Percentiles rank a stretch among this genome's conserved stretches.
Evolutionary conservation across 192 early-diverging fungal species (phyloP).

Genomic region (Coemansia aciculifera): DNA sequence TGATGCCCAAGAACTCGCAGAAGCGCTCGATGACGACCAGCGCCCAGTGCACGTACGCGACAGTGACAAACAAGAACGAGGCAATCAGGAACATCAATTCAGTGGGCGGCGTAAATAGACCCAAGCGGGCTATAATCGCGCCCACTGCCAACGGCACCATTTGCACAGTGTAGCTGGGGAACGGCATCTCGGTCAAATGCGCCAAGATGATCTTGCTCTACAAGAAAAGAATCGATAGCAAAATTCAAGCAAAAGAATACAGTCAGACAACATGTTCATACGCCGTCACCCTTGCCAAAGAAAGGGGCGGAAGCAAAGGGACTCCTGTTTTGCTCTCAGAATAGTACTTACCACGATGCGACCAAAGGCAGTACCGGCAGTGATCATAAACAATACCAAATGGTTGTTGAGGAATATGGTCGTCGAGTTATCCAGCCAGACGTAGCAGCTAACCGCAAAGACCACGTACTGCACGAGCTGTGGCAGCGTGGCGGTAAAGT

Average conservation of each 20-base stretch:
- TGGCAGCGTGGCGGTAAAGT: constrained; percentile 61
- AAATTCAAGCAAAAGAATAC: neutral
- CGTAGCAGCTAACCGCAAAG: constrained; percentile 62
- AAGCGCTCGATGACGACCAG: constrained; percentile 83
- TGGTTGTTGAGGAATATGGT: constrained; percentile 69
- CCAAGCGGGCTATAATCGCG: constrained; percentile 65
- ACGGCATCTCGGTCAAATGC: constrained; percentile 79
- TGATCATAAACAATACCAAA: constrained; percentile 72
- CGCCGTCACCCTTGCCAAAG: neutral
- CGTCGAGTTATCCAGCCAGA: constrained; percentile 74
- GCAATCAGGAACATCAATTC: constrained; percentile 71
- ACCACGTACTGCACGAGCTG: constrained; percentile 66
- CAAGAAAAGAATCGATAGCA: constrained; percentile 8
- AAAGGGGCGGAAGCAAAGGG: neutral
- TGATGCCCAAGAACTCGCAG: constrained; percentile 82
- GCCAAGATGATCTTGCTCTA: constrained; percentile 86
- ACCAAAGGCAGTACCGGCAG: constrained; percentile 80
- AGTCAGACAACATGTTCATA: neutral
- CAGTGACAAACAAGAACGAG: constrained; percentile 69
- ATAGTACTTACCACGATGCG: constrained; percentile 65
- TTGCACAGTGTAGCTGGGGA: constrained; percentile 81
- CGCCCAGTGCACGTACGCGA: constrained; percentile 86
- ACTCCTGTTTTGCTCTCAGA: neutral
- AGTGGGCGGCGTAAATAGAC: constrained; percentile 65
- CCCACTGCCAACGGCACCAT: constrained; percentile 74